A percentile compares a stretch with the other conserved stretches of the same genome.
Conservation (phyloP, 352 stramenopile genomes). For the Phytopythium sindhum region DNA sequence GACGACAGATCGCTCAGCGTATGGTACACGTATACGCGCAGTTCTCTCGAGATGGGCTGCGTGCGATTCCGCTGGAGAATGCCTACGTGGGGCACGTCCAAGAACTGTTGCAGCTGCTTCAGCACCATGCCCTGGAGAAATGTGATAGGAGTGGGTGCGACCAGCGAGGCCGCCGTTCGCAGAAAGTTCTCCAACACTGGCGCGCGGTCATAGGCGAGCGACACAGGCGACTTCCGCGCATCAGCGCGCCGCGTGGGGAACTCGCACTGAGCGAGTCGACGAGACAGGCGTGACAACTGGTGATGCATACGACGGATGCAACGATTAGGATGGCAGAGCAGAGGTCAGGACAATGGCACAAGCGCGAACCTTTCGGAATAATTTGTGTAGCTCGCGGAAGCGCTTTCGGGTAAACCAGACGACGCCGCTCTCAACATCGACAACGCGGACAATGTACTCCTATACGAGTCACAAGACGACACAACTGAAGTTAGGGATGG, state of each 20-base stretch:
- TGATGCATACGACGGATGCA: background rate
- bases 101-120: constrained; percentile 79
- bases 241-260: constrained; percentile 67
- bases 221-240: constrained; percentile 48
- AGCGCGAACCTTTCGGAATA: constrained; percentile 68
- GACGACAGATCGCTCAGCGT: constrained; percentile 75
- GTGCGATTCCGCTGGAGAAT: constrained; percentile 75
- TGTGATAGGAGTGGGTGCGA: constrained; percentile 71
- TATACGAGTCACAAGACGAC: constrained; percentile 9
- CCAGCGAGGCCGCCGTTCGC: constrained; percentile 59
- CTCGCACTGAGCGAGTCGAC: constrained; percentile 55
- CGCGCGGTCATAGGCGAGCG: constrained; percentile 63
- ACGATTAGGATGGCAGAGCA: background rate
- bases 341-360: background rate
- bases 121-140: constrained; percentile 70
- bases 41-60: constrained; percentile 69
- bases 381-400: constrained; percentile 80
- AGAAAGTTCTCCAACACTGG: constrained; percentile 80
- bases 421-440: constrained; percentile 82
- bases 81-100: constrained; percentile 68
- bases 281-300: constrained; percentile 68
- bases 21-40: constrained; percentile 80
- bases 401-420: constrained; percentile 82
- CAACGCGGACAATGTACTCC: constrained; percentile 85
- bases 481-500: background rate